These are phyloP conservation scores for Trichoderma cornu-damae DNA, from an alignment of 2,329 filamentous ascomycete species.

Conservation along the genomic window DNA sequence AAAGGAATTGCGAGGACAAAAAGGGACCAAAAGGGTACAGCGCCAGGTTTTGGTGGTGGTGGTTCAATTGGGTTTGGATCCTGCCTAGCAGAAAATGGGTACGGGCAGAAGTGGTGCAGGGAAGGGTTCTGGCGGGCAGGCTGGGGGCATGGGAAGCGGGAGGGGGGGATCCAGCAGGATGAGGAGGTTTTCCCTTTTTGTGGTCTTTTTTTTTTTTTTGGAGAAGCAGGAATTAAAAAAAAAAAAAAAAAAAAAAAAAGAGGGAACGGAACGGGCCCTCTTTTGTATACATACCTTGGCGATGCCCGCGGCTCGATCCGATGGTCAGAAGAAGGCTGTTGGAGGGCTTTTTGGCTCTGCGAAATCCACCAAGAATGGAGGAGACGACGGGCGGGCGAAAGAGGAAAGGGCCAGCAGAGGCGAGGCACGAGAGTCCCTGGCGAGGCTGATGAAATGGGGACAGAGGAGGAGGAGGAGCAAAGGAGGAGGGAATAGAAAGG, in stretches of 20 bases:
- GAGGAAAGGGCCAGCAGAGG: too few relatives aligned
- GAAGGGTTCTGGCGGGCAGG: constrained; percentile 7
- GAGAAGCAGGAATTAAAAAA: too few relatives aligned
- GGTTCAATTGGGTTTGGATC: neutral
- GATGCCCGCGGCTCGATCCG: neutral
- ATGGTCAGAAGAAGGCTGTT: neutral
- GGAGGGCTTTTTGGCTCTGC: neutral
- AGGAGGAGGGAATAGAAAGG: too few relatives aligned
- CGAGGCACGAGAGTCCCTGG: too few relatives aligned
- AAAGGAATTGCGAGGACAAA: too few relatives aligned
- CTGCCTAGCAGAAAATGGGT: constrained; percentile 11
- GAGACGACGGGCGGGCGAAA: too few relatives aligned
- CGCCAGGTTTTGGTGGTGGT: too few relatives aligned
- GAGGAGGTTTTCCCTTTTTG: constrained; percentile 7
- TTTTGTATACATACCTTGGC: constrained; percentile 12
- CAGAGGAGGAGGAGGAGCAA: too few relatives aligned
- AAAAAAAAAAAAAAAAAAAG: too few relatives aligned
- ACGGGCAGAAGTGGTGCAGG: constrained; percentile 6
- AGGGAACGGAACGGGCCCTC: constrained; percentile 10
- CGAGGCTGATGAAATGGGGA: too few relatives aligned
- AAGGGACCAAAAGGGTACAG: too few relatives aligned
- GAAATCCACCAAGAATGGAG: too few relatives aligned
- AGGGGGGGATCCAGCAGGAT: constrained; percentile 5
- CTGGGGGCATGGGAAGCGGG: constrained; percentile 13
- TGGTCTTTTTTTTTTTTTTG: constrained; percentile 17